Base-by-base conservation (phyloP, 805 yeast genomes). In the Sungouiozyma intestinalis region DNA sequence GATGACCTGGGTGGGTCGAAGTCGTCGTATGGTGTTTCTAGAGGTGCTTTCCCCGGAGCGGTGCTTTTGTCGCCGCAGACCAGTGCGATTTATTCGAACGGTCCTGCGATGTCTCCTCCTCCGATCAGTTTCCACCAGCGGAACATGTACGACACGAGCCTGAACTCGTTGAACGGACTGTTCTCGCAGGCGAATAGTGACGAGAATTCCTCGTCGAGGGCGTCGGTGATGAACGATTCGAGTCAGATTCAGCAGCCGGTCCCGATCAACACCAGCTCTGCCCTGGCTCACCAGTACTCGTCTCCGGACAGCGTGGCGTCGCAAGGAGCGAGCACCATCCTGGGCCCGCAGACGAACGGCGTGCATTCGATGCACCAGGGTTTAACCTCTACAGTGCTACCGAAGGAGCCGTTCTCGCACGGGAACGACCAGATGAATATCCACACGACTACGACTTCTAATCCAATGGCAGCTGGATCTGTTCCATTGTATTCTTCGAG, bases 31-130 rank as follows among this genome's bases (percentile, higher is more conserved):
- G 34, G 48, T 13, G 40, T 48, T 29, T 36, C 51, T 3, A 48
- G 64, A 47, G 52, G 64, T 40, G 63, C 61, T n/a, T 67, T 62
- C 42, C 71, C 71, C 3, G 71, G 71, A 21, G 71, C 70, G 8
- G 66, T 62, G 7, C 49, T 66, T 16, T 45, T 65, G 31, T 63
- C 68, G 2, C 65, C 69, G 16, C 51, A 50, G 39, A 46, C 58
- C 4, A 48, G 58, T 8, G 15, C 38, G 3, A 17, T 19, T 33
- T n/a, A 33, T 33, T 33, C 35, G 6, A 33, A 33, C 14, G 17
- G 17, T 16, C 15, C 15, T 6, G 35, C 29, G 11, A 24, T 24
- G 29, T 24, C 29, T 24, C 29, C 29, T 24, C 29, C 29, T 24
- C 29, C 29, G 11, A 24, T 24, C 29, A 24, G 11, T 24, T 24